These are phyloP conservation scores for Monosporascus ibericus DNA, from an alignment of 2,329 filamentous ascomycete species.

Conservation along the genomic window DNA sequence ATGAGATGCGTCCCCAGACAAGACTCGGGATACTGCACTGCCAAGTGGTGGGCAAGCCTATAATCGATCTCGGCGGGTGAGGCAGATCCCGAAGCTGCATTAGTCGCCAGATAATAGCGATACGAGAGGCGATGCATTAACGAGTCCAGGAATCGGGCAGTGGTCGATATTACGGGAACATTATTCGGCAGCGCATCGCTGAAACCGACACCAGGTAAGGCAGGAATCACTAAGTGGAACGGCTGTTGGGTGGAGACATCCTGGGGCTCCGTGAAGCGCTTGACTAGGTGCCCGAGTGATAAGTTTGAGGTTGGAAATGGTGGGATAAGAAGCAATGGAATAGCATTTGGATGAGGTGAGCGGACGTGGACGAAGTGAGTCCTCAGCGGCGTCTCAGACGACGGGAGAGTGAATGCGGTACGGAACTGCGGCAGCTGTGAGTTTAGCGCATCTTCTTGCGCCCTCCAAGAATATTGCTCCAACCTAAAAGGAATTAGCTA, in stretches of 20 bases:
- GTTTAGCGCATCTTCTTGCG: slow-evolving; percentile 54
- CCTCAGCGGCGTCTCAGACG: slow-evolving; percentile 38
- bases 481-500: slow-evolving; percentile 40
- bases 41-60: slow-evolving; percentile 41
- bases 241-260: slow-evolving; percentile 38
- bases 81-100: slow-evolving; percentile 40
- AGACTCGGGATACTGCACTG: slow-evolving; percentile 37
- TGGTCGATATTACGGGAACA: slow-evolving; percentile 41
- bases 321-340: slow-evolving; percentile 60
- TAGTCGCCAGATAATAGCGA: slow-evolving; percentile 50
- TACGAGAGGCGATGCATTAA: slow-evolving; percentile 59
- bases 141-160: slow-evolving; percentile 48
- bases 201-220: slow-evolving; percentile 61
- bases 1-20: slow-evolving; percentile 58
- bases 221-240: slow-evolving; percentile 62
- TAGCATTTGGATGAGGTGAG: slow-evolving; percentile 45
- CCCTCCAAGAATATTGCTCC: slow-evolving; percentile 59
- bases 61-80: slow-evolving; percentile 47
- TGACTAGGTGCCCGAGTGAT: slow-evolving; percentile 49
- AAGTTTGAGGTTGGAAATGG: slow-evolving; percentile 61
- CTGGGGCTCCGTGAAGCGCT: slow-evolving; percentile 47
- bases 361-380: slow-evolving; percentile 60
- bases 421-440: slow-evolving; percentile 56
- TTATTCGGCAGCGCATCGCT: slow-evolving; percentile 53
- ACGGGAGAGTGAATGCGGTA: slow-evolving; percentile 41